Base-by-base conservation (phyloP, 768 basidiomycete species). In the Paxillus ammoniavirescens region DNA sequence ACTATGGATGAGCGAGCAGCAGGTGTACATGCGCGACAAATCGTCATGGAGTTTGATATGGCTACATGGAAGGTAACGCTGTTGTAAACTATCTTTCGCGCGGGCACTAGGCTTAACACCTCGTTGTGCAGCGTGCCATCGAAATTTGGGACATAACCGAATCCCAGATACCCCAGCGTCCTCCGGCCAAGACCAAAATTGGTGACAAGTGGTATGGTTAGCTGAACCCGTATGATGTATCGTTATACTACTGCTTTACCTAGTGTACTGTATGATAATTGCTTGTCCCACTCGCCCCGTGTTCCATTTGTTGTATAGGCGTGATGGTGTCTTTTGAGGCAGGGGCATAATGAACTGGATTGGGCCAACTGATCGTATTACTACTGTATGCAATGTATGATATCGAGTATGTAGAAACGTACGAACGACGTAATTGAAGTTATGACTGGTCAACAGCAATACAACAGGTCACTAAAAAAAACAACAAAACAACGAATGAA, bases 401-500 rank as follows among this genome's bases (percentile, higher is more conserved):
- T 38, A 40, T 15, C 4, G 17, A 0, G 15, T 40, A 40, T 40
- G 38, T 40, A 40, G 15, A n/a, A 15, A n/a, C 1, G n/a, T 40
- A 40, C 31, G 8, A 31, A n/a, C 38, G 38, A n/a, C 38, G 38
- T 40, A 2, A 40, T 40, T 18, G 17, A 40, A 17, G 7, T 17
- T 40, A 40, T 40, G 17, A 5, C 42, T 21, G 23, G 6, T 28
- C 42, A 12, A 28, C 26, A 13, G 23, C 15, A 18, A 42, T 23
- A 15, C n/a, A 26, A 15, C 13, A 48, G 7, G 13, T 21, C 15
- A 14, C n/a, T 21, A 36, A 40, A 21, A 48, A 48, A 31, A 18
- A 13, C 62, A 98, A 86, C 93, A 98, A 89, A 83, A 87, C 18
- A 98, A 98, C 73, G 96, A 98, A 67, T 97, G 98, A 67, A 87